Percentiles rank a stretch among this genome's conserved stretches.
phyloP scores from a whole-genome alignment of 1,139 yeast genomes.

The Hemisphaericaspora xylanilytica region DNA sequence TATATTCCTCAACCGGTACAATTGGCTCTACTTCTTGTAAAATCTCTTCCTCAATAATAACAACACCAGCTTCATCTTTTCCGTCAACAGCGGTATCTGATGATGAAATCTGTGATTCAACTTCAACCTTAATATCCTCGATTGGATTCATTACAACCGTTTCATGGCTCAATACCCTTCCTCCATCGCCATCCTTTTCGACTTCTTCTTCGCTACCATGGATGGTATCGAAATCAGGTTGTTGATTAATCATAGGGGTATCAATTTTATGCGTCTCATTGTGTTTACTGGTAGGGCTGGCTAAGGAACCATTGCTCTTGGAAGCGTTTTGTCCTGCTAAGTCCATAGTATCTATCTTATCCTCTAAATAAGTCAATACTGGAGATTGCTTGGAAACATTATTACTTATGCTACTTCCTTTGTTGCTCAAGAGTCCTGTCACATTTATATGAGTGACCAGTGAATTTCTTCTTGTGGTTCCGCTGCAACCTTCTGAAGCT shows the following conservation, averaged over 20 bases:
- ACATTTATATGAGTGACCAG: conserved; percentile 48
- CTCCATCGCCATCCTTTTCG: background rate
- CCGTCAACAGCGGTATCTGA: conserved; percentile 2
- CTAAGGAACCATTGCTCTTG: background rate
- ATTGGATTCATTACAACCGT: background rate
- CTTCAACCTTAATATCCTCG: background rate
- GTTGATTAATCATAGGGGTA: conserved; percentile 32
- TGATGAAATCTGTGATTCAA: conserved; percentile 3
- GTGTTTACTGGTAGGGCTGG: no score
- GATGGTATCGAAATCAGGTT: conserved; percentile 25
- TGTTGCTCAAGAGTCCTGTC: conserved; percentile 45
- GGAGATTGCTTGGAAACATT: conserved; percentile 36
- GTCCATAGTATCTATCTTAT: conserved; percentile 45
- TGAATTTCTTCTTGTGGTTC: conserved; percentile 36
- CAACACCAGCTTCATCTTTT: conserved; percentile 1
- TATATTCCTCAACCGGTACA: conserved; percentile 15
- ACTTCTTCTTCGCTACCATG: background rate
- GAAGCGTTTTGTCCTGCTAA: conserved; percentile 16
- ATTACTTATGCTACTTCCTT: conserved; percentile 18
- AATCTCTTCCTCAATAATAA: conserved; percentile 3
- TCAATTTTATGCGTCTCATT: conserved; percentile 1
- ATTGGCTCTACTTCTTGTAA: conserved; percentile 8
- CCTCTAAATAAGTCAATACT: conserved; percentile 46
- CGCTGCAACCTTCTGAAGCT: background rate
- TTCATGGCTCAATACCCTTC: background rate